A percentile compares a stretch with the other conserved stretches of the same genome.
Evolutionary conservation across 2,329 filamentous ascomycete species (phyloP).

Genomic region (Graphium sp.): DNA sequence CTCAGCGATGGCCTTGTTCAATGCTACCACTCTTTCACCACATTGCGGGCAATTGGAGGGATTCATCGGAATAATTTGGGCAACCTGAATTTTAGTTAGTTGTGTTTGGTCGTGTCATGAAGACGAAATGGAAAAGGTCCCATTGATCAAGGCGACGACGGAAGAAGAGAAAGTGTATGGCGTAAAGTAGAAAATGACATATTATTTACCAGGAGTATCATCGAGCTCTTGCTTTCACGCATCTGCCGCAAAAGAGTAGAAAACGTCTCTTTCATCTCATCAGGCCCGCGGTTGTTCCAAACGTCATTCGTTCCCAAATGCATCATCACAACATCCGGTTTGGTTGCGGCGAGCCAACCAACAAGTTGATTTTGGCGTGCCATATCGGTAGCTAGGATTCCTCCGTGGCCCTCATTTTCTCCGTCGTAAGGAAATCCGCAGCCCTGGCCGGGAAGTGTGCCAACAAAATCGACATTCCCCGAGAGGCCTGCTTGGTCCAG

Average conservation of each 20-base stretch:
- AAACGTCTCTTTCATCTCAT: constrained; percentile 1
- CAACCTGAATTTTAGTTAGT: constrained; percentile 7
- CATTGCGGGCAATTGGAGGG: constrained; percentile 12
- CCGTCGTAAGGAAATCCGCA: constrained; percentile 15
- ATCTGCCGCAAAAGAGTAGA: constrained; percentile 3
- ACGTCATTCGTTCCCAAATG: constrained; percentile 29
- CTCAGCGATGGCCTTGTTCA: constrained; percentile 13
- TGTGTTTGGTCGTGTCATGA: not conserved
- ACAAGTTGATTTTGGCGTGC: constrained; percentile 19
- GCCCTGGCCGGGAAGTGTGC: constrained; percentile 17
- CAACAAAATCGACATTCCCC: constrained; percentile 21
- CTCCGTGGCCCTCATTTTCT: constrained; percentile 25
- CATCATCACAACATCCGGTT: constrained; percentile 24
- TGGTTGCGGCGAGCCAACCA: constrained; percentile 17
- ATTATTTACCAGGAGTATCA: constrained; percentile 3
- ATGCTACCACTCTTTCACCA: constrained; percentile 8
- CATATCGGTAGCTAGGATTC: constrained; percentile 23
- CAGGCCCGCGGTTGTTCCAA: constrained; percentile 2
- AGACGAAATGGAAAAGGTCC: not conserved
- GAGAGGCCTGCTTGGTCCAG: constrained; percentile 16
- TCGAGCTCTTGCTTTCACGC: constrained; percentile 1
- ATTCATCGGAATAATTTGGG: constrained; percentile 15
- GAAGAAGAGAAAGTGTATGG: not conserved
- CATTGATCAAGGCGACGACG: too few relatives aligned
- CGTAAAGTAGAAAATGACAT: too few relatives aligned